Evolutionary conservation across 805 yeast species (phyloP).

Genomic region (Wickerhamiella parazyma): DNA sequence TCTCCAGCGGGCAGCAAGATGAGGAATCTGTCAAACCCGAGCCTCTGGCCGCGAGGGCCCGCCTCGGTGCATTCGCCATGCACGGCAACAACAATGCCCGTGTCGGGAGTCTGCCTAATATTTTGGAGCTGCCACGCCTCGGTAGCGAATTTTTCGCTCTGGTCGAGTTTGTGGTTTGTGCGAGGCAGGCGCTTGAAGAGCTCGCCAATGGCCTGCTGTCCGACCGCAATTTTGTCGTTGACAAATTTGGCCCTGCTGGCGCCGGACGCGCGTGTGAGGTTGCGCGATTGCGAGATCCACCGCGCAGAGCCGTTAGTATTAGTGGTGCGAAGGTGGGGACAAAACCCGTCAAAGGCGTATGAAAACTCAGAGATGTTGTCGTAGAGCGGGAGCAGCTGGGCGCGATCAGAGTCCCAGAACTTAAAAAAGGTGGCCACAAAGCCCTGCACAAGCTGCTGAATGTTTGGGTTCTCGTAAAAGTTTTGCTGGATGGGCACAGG

Average conservation of each 20-base stretch:
- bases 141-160: constrained; percentile 57
- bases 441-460: constrained; percentile 58
- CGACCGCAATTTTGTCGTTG: constrained; percentile 38
- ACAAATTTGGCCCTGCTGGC: constrained; percentile 30
- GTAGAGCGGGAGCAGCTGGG: constrained; percentile 57
- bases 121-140: constrained; percentile 44
- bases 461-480: constrained; percentile 68
- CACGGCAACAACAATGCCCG: constrained; percentile 61
- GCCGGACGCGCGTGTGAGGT: constrained; percentile 46
- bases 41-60: constrained; percentile 27
- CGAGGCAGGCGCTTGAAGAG: constrained; percentile 60
- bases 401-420: constrained; percentile 70
- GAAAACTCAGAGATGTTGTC: constrained; percentile 80
- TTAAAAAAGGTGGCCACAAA: constrained; percentile 64
- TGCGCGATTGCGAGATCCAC: constrained; percentile 23
- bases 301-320: background rate
- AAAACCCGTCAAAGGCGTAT: constrained; percentile 55
- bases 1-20: constrained; percentile 56
- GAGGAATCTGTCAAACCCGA: constrained; percentile 74
- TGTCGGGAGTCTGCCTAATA: constrained; percentile 47
- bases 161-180: constrained; percentile 56
- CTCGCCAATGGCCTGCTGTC: constrained; percentile 51
- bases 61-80: constrained; percentile 78
- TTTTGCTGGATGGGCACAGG: constrained; percentile 37
- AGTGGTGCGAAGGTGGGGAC: constrained; percentile 34